These are phyloP conservation scores for Scytalidium sp. DNA, from an alignment of 2,329 filamentous ascomycete genomes.

Conservation along the genomic window DNA sequence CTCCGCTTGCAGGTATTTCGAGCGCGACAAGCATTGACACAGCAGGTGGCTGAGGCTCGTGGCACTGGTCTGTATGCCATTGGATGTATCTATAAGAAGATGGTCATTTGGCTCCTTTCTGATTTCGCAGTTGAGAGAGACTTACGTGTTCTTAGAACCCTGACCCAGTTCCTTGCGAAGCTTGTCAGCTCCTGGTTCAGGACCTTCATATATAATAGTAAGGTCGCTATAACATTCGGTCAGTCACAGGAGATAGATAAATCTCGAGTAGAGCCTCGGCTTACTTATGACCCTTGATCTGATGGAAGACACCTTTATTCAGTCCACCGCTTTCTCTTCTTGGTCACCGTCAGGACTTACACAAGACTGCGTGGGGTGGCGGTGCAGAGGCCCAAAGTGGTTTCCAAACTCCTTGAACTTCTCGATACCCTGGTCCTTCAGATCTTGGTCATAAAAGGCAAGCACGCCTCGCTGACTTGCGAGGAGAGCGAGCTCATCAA, in stretches of 20 bases:
- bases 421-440: conserved; percentile 62
- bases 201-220: conserved; percentile 23
- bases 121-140: conserved; percentile 27
- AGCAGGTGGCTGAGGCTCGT: conserved; percentile 80
- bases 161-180: conserved; percentile 44
- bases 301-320: no score
- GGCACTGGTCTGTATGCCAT: conserved; percentile 85
- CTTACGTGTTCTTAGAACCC: conserved; percentile 42
- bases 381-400: conserved; percentile 77
- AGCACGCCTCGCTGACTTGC: conserved; percentile 45
- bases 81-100: no score
- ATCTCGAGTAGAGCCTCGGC: no score
- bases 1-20: conserved; percentile 66
- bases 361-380: no score
- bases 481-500: conserved; percentile 46
- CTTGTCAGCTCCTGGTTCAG: conserved; percentile 38
- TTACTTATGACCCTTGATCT: no score
- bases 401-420: conserved; percentile 64
- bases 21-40: conserved; percentile 84
- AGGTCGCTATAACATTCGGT: no score
- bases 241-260: no score
- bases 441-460: conserved; percentile 70
- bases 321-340: no score
- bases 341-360: no score
- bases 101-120: conserved; percentile 62